Conservation (phyloP, 208 protist genomes). For the Tetramitus jugosus region DNA sequence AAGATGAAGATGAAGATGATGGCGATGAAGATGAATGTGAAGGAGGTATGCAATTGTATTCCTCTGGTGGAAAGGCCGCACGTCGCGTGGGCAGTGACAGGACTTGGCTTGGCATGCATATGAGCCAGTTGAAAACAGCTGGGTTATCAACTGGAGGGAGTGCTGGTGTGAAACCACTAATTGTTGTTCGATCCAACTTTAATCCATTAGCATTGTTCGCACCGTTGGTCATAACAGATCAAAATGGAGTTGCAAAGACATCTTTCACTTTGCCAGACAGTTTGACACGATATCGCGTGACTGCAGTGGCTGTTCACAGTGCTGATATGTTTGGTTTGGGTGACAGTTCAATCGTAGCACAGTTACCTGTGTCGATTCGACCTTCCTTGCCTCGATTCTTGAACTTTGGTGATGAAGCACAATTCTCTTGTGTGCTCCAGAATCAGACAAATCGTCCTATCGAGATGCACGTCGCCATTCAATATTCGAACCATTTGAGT, state of each 20-base stretch:
- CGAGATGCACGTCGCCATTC: conserved; percentile 18
- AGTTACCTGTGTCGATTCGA: conserved; percentile 27
- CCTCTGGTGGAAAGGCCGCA: too few species aligned
- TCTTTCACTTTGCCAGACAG: conserved; percentile 31
- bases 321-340: conserved; percentile 15
- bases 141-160: too few species aligned
- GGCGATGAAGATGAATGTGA: neutral
- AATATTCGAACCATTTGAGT: neutral
- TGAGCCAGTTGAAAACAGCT: too few species aligned
- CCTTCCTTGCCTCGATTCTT: conserved; percentile 31
- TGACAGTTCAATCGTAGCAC: conserved; percentile 17
- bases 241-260: neutral
- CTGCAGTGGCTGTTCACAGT: neutral
- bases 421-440: conserved; percentile 23
- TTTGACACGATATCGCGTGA: conserved; percentile 22
- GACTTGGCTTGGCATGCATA: too few species aligned
- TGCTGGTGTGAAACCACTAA: neutral
- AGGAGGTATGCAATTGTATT: too few species aligned
- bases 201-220: neutral
- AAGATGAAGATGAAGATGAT: neutral
- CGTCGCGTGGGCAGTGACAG: too few species aligned
- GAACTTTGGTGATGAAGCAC: conserved; percentile 26
- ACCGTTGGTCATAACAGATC: neutral
- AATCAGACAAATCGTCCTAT: conserved; percentile 20
- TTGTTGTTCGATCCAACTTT: conserved; percentile 18